Conservation (phyloP, 352 stramenopile genomes). For the Phytophthora hybrid region DNA sequence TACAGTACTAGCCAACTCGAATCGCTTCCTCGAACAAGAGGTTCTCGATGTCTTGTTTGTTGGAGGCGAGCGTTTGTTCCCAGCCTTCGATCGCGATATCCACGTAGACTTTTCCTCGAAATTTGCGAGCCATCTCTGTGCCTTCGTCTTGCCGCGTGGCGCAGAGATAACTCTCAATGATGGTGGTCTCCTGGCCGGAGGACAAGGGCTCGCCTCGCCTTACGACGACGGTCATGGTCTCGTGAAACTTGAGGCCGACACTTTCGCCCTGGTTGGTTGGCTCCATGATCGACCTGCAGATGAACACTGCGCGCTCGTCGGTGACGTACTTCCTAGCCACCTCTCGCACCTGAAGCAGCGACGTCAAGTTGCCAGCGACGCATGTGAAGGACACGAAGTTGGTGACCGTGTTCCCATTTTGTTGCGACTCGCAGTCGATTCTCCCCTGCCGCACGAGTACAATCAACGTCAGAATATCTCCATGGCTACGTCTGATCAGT, state of each 20-base stretch:
- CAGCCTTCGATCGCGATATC: slow-evolving; percentile 43
- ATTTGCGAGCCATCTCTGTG: slow-evolving; percentile 28
- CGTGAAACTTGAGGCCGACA: slow-evolving; percentile 32
- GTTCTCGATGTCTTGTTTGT: slow-evolving; percentile 58
- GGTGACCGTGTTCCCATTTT: slow-evolving; percentile 21
- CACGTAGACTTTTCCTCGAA: slow-evolving; percentile 34
- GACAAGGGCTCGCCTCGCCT: slow-evolving; percentile 17
- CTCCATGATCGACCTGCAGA: slow-evolving; percentile 36
- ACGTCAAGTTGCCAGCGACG: slow-evolving; percentile 23
- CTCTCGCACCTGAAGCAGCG: slow-evolving; percentile 33
- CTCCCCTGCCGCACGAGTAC: slow-evolving; percentile 11
- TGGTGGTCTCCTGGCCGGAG: slow-evolving; percentile 24
- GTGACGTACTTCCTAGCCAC: slow-evolving; percentile 30
- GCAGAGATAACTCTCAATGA: slow-evolving; percentile 43
- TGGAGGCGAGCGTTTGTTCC: slow-evolving; percentile 35
- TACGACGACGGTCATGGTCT: slow-evolving; percentile 37
- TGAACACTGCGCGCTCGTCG: slow-evolving; percentile 29
- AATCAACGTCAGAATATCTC: background rate
- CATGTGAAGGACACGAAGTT: slow-evolving; percentile 38
- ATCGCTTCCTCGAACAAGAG: slow-evolving; percentile 47
- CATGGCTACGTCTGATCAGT: background rate
- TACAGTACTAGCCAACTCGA: slow-evolving; percentile 13
- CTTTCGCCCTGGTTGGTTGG: slow-evolving; percentile 14
- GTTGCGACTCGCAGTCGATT: slow-evolving; percentile 32
- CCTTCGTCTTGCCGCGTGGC: slow-evolving; percentile 35